Evolutionary conservation across 768 basidiomycete genomes (phyloP).

Genomic region (Rubroboletus pulcherrimus): DNA sequence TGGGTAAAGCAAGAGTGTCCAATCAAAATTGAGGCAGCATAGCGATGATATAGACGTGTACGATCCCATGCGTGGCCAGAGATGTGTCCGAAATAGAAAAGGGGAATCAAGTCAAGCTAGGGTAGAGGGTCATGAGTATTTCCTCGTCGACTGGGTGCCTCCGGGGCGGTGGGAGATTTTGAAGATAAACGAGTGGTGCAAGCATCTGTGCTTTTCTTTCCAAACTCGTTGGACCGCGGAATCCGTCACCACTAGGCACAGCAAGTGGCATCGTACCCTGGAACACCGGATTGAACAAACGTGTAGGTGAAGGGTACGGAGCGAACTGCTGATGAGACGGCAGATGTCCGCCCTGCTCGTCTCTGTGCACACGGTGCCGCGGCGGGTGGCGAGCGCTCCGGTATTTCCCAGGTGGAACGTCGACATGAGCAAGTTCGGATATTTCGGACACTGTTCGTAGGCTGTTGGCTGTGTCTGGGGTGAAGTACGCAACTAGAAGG

Average conservation of each 20-base stretch:
- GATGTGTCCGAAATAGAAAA: constrained; percentile 11
- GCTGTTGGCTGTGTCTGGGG: constrained; percentile 53
- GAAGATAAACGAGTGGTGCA: constrained; percentile 62
- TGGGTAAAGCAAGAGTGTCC: constrained; percentile 6
- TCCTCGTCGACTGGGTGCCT: constrained; percentile 72
- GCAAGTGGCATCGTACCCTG: constrained; percentile 2
- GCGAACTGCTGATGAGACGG: constrained; percentile 25
- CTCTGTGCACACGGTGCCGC: constrained; percentile 32
- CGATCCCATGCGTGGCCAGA: constrained; percentile 4
- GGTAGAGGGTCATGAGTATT: constrained; percentile 57
- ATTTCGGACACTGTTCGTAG: constrained; percentile 59
- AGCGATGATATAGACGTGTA: constrained; percentile 9
- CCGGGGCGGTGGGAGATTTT: constrained; percentile 54
- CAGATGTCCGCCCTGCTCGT: constrained; percentile 17
- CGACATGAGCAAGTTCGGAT: constrained; percentile 48
- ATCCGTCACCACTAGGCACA: not conserved
- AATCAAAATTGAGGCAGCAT: constrained; percentile 3
- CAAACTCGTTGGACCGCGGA: not conserved
- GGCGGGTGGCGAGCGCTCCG: constrained; percentile 61
- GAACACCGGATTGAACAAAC: constrained; percentile 7
- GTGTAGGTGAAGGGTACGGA: constrained; percentile 31
- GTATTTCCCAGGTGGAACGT: constrained; percentile 59
- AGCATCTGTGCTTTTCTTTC: constrained; percentile 34
- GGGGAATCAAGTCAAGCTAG: constrained; percentile 29
- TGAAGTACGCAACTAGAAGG: constrained; percentile 70